These are phyloP conservation scores for Beauveria pseudobassiana DNA, from an alignment of 2,329 filamentous ascomycete genomes.

Conservation along the genomic window DNA sequence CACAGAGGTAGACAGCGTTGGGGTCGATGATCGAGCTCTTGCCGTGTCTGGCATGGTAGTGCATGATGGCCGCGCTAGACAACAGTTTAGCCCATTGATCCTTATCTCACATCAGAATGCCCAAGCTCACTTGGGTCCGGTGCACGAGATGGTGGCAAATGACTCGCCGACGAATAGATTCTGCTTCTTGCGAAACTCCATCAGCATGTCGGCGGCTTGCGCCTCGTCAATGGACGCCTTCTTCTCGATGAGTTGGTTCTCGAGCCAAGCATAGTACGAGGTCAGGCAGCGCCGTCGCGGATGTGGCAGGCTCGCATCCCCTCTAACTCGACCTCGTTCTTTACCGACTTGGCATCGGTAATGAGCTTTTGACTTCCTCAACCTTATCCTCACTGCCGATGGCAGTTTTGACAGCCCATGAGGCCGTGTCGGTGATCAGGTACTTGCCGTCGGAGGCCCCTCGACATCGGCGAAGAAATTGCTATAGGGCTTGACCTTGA, in stretches of 20 bases:
- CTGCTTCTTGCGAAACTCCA: constrained; percentile 60
- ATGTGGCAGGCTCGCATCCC: constrained; percentile 94
- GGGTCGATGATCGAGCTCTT: constrained; percentile 80
- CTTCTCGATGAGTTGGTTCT: constrained; percentile 73
- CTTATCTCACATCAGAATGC: background rate
- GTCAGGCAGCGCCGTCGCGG: constrained; percentile 86
- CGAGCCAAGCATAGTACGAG: constrained; percentile 94
- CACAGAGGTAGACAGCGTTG: constrained; percentile 82
- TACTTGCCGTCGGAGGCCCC: constrained; percentile 55
- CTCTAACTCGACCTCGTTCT: constrained; percentile 81
- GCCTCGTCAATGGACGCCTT: constrained; percentile 77
- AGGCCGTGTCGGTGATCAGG: constrained; percentile 78
- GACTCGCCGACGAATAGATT: constrained; percentile 81
- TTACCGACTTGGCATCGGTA: constrained; percentile 85
- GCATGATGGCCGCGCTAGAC: constrained; percentile 81
- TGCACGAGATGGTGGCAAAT: constrained; percentile 94
- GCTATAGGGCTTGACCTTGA: constrained; percentile 74
- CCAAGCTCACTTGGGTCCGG: constrained; percentile 59
- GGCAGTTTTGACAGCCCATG: constrained; percentile 84
- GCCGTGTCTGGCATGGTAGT: constrained; percentile 83
- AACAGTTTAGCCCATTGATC: constrained; percentile 9
- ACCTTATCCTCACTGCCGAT: constrained; percentile 80
- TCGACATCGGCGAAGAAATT: constrained; percentile 73
- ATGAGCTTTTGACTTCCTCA: constrained; percentile 80
- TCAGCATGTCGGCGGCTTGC: constrained; percentile 83